Conservation (phyloP, 345 rosid species). For the Salix brachista region DNA sequence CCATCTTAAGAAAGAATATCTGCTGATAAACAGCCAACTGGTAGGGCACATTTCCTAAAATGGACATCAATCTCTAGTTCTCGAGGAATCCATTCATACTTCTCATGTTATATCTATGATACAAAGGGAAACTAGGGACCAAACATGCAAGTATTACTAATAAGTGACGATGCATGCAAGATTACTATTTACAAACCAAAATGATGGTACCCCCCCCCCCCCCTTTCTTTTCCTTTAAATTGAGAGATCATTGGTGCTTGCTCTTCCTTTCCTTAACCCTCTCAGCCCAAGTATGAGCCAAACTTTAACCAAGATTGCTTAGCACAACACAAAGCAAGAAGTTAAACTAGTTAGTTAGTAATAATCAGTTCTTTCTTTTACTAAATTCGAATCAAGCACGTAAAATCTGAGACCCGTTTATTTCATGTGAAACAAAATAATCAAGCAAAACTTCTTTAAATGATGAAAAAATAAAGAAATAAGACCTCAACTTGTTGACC, state of each 20-base stretch:
- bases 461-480: background rate
- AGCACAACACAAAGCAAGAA: background rate
- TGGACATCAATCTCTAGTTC: background rate
- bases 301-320: background rate
- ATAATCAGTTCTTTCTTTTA: background rate
- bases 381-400: background rate
- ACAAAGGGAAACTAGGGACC: background rate
- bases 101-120: background rate
- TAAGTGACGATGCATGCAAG: background rate
- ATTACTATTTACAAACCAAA: background rate
- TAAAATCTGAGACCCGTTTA: background rate
- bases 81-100: background rate
- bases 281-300: background rate
- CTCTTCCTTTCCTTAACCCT: background rate
- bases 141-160: background rate
- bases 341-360: background rate
- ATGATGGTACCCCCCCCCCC: background rate
- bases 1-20: background rate
- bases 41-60: background rate
- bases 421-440: background rate
- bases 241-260: background rate
- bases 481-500: conserved; percentile 50
- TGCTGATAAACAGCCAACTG: background rate
- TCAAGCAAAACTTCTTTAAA: background rate
- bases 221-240: background rate